These are phyloP conservation scores for Cichorium intybus DNA, from an alignment of 140 eudicot species.

Conservation along the genomic window DNA sequence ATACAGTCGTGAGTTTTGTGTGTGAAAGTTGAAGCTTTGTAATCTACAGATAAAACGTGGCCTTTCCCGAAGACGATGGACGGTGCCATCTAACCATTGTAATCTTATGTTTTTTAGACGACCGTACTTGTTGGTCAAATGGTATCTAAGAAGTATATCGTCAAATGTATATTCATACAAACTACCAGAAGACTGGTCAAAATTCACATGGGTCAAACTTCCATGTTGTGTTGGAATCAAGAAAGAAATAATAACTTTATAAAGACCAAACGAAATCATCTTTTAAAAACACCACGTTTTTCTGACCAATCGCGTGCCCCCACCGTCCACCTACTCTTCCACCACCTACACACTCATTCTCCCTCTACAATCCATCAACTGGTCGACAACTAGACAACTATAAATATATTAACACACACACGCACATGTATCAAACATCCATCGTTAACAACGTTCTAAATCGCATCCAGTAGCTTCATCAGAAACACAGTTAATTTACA, in stretches of 20 bases:
- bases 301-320: neutral
- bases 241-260: neutral
- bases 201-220: neutral
- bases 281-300: neutral
- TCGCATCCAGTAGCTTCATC: neutral
- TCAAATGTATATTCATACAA: neutral
- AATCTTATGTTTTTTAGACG: neutral
- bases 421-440: neutral
- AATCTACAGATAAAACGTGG: too few species aligned
- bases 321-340: conserved; percentile 32
- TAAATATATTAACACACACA: neutral
- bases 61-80: too few species aligned
- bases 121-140: neutral
- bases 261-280: neutral
- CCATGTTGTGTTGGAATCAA: neutral
- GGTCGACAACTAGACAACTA: neutral
- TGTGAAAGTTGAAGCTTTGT: too few species aligned
- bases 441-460: conserved; percentile 1
- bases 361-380: neutral
- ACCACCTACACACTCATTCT: neutral
- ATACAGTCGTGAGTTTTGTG: too few species aligned
- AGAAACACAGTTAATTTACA: conserved; percentile 1
- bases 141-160: too few species aligned
- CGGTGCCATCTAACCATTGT: too few species aligned
- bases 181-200: neutral